Conservation (phyloP, 345 rosid genomes). For the Trapa bicornis region DNA sequence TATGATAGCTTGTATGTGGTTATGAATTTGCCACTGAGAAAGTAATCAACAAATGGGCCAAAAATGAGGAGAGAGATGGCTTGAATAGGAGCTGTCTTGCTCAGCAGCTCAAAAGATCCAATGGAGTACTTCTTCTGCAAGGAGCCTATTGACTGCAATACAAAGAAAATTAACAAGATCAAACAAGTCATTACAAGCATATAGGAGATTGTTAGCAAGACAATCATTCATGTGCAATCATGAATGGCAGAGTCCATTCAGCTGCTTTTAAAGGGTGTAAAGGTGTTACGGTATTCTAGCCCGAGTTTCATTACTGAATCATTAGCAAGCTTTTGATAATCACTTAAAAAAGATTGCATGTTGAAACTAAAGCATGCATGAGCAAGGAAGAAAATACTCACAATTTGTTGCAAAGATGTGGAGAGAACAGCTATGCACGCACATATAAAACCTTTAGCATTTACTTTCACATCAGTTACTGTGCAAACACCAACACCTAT, state of each 20-base stretch:
- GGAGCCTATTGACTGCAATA: constrained; percentile 68
- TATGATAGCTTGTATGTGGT: constrained; percentile 56
- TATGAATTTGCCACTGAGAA: constrained; percentile 51
- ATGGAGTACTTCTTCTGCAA: constrained; percentile 82
- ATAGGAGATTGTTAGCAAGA: background rate
- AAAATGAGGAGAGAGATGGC: constrained; percentile 80
- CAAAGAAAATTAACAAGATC: background rate
- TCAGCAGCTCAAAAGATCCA: constrained; percentile 83
- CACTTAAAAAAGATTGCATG: background rate
- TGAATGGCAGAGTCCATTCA: background rate
- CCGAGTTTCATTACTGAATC: background rate
- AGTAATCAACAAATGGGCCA: constrained; percentile 79
- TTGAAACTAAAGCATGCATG: background rate
- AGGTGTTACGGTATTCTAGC: background rate
- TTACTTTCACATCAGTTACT: constrained; percentile 86
- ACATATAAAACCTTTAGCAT: constrained; percentile 80
- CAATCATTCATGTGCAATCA: background rate
- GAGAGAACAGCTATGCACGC: constrained; percentile 75
- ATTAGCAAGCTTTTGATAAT: background rate
- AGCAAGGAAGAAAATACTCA: constrained; percentile 24
- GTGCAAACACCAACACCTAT: constrained; percentile 92
- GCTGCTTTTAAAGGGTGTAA: background rate
- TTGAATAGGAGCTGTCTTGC: constrained; percentile 96
- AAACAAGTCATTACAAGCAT: background rate
- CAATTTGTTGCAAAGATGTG: constrained; percentile 93